Conservation (phyloP, 208 protist genomes). For the Naegleria fowleri region DNA sequence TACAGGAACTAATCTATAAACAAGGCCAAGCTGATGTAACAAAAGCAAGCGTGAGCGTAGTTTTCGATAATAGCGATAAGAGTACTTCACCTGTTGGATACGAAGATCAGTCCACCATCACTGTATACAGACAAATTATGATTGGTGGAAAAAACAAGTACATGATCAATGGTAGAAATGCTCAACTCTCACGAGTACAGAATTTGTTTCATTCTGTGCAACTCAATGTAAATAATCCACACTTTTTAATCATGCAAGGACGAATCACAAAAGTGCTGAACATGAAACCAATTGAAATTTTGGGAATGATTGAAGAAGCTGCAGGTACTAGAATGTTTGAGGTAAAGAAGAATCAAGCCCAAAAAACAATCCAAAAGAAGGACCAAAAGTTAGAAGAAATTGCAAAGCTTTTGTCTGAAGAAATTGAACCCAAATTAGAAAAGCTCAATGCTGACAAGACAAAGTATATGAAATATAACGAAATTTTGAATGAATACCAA, state of each 20-base stretch:
- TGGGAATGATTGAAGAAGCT: conserved; percentile 98
- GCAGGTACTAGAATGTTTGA: conserved; percentile 99
- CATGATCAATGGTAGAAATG: conserved; percentile 96
- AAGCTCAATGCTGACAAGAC: conserved; percentile 60
- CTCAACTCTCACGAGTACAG: conserved; percentile 90
- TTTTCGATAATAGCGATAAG: conserved; percentile 97
- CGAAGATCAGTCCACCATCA: conserved; percentile 89
- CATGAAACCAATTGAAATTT: conserved; percentile 98
- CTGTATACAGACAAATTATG: conserved; percentile 92
- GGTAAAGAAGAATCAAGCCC: conserved; percentile 86
- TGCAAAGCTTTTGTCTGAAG: conserved; percentile 68
- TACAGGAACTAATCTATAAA: conserved; percentile 99
- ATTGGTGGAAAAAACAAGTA: conserved; percentile 96
- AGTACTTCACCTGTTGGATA: conserved; percentile 91
- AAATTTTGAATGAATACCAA: conserved; percentile 53
- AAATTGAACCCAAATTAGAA: conserved; percentile 78
- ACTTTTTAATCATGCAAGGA: conserved; percentile 99
- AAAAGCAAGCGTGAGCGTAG: conserved; percentile 97
- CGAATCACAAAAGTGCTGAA: conserved; percentile 99
- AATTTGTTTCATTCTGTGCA: conserved; percentile 99
- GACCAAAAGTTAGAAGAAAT: conserved; percentile 97
- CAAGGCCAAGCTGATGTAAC: conserved; percentile 98
- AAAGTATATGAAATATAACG: conserved; percentile 60
- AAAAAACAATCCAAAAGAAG: conserved; percentile 97
- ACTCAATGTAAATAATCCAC: conserved; percentile 99